Conservation (phyloP, 495 filamentous ascomycete species). For the Talaromyces proteolyticus region DNA sequence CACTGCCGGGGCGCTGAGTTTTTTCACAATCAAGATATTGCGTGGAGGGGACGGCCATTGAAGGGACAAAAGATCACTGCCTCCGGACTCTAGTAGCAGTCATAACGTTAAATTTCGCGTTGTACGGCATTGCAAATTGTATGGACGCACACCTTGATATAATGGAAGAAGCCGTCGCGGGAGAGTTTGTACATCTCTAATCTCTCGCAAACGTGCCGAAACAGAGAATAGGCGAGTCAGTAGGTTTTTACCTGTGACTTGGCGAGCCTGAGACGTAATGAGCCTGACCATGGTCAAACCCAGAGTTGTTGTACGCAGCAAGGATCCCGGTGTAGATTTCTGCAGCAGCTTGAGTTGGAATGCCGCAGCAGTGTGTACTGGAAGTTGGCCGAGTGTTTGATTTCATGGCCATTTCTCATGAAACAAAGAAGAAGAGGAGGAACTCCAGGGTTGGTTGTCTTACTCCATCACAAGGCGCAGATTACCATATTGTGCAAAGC, state of each 20-base stretch:
- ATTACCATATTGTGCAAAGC: too few species aligned
- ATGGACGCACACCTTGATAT: conserved; percentile 43
- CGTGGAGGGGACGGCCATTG: conserved; percentile 86
- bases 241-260: background rate
- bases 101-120: background rate
- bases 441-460: too few species aligned
- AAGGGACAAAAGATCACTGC: conserved; percentile 67
- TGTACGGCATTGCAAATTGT: conserved; percentile 1
- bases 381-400: background rate
- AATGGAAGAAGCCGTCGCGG: conserved; percentile 35
- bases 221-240: conserved; percentile 31
- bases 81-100: conserved; percentile 38
- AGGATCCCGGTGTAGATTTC: background rate
- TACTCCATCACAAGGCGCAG: too few species aligned
- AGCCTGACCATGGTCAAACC: background rate
- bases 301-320: too few species aligned
- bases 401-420: conserved; percentile 2
- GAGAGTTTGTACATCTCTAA: conserved; percentile 36
- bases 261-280: background rate
- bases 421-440: background rate
- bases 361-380: background rate
- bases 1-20: conserved; percentile 66
- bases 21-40: conserved; percentile 87
- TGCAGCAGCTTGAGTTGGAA: background rate
- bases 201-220: conserved; percentile 28